Evolutionary conservation across 257 asterid species (phyloP), one percentile per base, ranked within the genome.

Genomic region (Solanum chaucha): DNA sequence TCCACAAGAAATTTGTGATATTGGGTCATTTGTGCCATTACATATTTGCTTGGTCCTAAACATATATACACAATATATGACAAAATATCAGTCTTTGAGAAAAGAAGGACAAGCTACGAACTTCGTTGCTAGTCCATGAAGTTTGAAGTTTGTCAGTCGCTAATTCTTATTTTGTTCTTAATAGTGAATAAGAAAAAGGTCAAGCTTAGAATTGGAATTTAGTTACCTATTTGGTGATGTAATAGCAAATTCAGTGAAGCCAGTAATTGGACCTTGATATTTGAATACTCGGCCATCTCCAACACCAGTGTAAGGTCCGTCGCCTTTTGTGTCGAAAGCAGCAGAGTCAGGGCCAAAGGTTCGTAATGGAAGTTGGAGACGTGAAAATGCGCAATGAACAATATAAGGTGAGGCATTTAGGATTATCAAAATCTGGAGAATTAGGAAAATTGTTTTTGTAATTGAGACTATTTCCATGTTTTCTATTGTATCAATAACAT

Each of bases 221-320:
- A 4, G 22, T 32, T 83, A 58, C 86, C 86, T 83, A 11, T 51
- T 24, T 19, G 86, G 86, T 58, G 86, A 83, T 51, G 86, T 83
- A 24, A 40, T 83, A 36, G 86, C 86, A 83, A 83, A 26, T 28
- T 83, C 74, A 8, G 70, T 58, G 20, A 83, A 83, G 3, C 88
- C 87, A 30, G n/a, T 5, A 10, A 36, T 32, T 3, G 90, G 87
- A 73, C 87, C 92, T 40, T 85, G 14, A 35, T 71, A 90, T 72
- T 87, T 91, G 59, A 93, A 86, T 41, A 93, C 83, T 61, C 95
- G 90, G 34, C 95, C 97, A 86, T 93, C 95, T 28, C 55, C 88
- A 22, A 93, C 92, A 20, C 91, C 94, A 7, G 90, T 88, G 86
- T 94, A 92, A 20, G 93, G 92, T 36, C 92, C 94, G 1, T 11